Percentiles rank a stretch among this genome's conserved stretches.
phyloP scores from a whole-genome alignment of 2,329 filamentous ascomycete genomes.

The Plectosphaerella cucumerina region DNA sequence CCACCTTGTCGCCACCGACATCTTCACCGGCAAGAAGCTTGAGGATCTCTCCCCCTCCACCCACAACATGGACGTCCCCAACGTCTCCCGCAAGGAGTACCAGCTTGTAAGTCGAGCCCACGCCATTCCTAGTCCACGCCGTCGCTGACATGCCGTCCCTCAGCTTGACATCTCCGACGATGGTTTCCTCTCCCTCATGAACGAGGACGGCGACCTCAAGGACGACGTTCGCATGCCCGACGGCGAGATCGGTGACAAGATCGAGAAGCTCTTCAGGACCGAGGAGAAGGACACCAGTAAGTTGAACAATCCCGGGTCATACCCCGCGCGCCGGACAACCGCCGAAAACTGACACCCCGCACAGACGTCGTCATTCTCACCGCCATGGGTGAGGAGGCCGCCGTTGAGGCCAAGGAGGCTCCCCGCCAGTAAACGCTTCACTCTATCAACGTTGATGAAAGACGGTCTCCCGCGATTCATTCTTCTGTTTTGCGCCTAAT shows the following conservation, averaged over 20 bases:
- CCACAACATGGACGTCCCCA: constrained; percentile 96
- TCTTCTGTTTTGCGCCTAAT: not conserved
- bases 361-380: constrained; percentile 87
- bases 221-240: constrained; percentile 94
- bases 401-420: constrained; percentile 93
- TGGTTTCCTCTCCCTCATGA: constrained; percentile 91
- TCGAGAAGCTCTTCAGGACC: constrained; percentile 70
- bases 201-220: constrained; percentile 80
- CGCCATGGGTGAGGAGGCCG: constrained; percentile 92
- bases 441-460: constrained; percentile 11
- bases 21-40: constrained; percentile 99
- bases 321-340: not conserved
- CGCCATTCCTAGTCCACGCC: not conserved
- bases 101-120: constrained; percentile 69
- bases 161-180: constrained; percentile 93
- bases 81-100: constrained; percentile 86
- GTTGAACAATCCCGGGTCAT: constrained; percentile 36
- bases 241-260: constrained; percentile 82
- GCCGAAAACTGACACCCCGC: constrained; percentile 3
- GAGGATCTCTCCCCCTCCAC: constrained; percentile 99
- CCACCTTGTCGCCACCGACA: constrained; percentile 95
- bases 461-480: not conserved
- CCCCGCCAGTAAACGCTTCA: constrained; percentile 36
- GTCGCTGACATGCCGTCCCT: not conserved
- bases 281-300: constrained; percentile 94